Percentiles rank a stretch among this genome's conserved stretches.
These are phyloP conservation scores for Colletotrichum falcatum DNA, from an alignment of 2,329 filamentous ascomycete species.

Conservation along the genomic window DNA sequence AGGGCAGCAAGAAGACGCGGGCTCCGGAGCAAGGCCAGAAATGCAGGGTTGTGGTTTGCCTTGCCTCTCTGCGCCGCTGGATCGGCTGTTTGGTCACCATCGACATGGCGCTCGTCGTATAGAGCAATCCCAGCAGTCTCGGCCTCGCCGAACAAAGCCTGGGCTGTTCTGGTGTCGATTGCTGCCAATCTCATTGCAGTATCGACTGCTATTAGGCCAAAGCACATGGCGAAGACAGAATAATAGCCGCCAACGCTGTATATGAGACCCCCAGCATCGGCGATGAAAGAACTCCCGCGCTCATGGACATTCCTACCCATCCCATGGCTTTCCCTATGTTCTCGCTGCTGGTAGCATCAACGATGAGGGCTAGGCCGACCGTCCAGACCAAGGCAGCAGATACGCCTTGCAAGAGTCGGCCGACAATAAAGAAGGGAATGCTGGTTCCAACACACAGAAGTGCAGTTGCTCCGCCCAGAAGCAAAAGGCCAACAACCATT, in stretches of 20 bases:
- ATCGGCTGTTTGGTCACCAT: background rate
- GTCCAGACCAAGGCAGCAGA: conserved; percentile 52
- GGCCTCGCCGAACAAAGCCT: background rate
- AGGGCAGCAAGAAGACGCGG: conserved; percentile 50
- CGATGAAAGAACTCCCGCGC: conserved; percentile 49
- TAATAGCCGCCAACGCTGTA: conserved; percentile 51
- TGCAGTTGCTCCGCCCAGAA: conserved; percentile 48
- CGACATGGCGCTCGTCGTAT: background rate
- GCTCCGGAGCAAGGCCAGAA: conserved; percentile 45
- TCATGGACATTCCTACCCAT: conserved; percentile 52
- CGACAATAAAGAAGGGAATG: conserved; percentile 49
- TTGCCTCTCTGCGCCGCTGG: background rate
- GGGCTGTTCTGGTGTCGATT: conserved; percentile 43
- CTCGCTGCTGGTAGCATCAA: conserved; percentile 49
- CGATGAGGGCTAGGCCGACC: conserved; percentile 52
- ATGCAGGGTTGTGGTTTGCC: conserved; percentile 46
- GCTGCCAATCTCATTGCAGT: conserved; percentile 49
- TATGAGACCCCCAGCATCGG: conserved; percentile 50
- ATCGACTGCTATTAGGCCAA: conserved; percentile 49
- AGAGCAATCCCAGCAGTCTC: background rate
- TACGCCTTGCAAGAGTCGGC: conserved; percentile 50
- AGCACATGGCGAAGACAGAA: conserved; percentile 49
- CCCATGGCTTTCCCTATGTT: conserved; percentile 45
- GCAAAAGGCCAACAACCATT: conserved; percentile 50
- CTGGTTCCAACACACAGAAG: conserved; percentile 49